Conservation (phyloP, 495 filamentous ascomycete species). For the Amorphotheca resinae region DNA sequence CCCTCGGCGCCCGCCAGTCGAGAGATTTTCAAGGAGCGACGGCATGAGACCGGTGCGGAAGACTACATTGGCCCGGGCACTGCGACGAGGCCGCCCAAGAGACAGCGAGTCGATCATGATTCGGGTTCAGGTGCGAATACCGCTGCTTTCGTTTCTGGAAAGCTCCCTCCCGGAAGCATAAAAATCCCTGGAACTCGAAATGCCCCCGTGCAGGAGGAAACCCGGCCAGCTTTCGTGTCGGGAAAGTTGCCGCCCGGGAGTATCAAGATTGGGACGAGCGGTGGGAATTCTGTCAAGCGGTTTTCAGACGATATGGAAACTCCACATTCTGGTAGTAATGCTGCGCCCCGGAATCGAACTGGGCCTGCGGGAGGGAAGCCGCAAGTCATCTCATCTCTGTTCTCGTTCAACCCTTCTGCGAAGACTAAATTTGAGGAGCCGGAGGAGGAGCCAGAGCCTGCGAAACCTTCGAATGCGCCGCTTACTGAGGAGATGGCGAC, state of each 20-base stretch:
- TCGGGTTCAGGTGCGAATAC: slow-evolving; percentile 8
- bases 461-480: slow-evolving; percentile 89
- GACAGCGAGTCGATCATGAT: slow-evolving; percentile 15
- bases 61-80: slow-evolving; percentile 17
- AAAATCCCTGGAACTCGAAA: slow-evolving; percentile 9
- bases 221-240: slow-evolving; percentile 14
- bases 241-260: slow-evolving; percentile 20
- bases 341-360: slow-evolving; percentile 9
- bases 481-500: slow-evolving; percentile 69
- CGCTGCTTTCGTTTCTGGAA: slow-evolving; percentile 12
- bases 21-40: slow-evolving; percentile 14
- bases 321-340: slow-evolving; percentile 16
- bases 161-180: slow-evolving; percentile 15
- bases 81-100: slow-evolving; percentile 11
- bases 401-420: slow-evolving; percentile 70
- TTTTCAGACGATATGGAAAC: slow-evolving; percentile 10
- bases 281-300: neutral
- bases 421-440: slow-evolving; percentile 37
- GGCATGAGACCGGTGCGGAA: slow-evolving; percentile 10
- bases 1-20: slow-evolving; percentile 1
- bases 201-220: slow-evolving; percentile 8
- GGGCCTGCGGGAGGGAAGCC: slow-evolving; percentile 24
- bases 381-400: slow-evolving; percentile 77
- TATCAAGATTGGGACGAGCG: slow-evolving; percentile 16
- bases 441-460: slow-evolving; percentile 29